These are phyloP conservation scores for Geum urbanum DNA, from an alignment of 306 rosid genomes.

Conservation along the genomic window DNA sequence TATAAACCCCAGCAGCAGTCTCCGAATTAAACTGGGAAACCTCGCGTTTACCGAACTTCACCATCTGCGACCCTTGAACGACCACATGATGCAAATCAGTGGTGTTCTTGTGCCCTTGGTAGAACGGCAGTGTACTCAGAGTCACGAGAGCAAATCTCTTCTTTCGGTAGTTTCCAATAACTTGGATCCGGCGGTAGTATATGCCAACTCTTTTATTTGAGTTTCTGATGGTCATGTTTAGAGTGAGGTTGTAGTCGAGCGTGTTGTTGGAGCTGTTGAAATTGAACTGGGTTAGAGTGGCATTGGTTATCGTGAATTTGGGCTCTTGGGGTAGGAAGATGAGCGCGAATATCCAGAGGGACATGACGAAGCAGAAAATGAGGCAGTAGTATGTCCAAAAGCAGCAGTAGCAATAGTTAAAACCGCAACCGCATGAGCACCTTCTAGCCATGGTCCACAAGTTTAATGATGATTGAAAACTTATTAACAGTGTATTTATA, in stretches of 20 bases:
- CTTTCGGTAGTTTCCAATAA: constrained; percentile 30
- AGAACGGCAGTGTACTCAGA: constrained; percentile 28
- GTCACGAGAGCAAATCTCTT: constrained; percentile 17
- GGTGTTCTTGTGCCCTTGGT: constrained; percentile 58
- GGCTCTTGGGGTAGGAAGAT: constrained; percentile 52
- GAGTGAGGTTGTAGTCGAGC: constrained; percentile 21
- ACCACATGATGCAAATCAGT: constrained; percentile 13
- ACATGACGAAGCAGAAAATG: constrained; percentile 1
- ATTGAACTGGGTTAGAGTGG: constrained; percentile 45
- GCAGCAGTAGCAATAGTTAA: background rate
- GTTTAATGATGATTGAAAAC: background rate
- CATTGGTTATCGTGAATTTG: constrained; percentile 44
- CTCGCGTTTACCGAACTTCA: constrained; percentile 21
- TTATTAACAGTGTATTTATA: background rate
- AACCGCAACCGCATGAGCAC: background rate
- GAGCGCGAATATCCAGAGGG: constrained; percentile 37
- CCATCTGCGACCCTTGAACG: constrained; percentile 14
- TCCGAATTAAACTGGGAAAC: constrained; percentile 20
- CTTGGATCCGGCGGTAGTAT: constrained; percentile 50
- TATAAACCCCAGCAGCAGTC: constrained; percentile 25
- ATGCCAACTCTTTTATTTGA: constrained; percentile 51
- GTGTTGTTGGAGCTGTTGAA: constrained; percentile 13
- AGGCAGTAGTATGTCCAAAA: background rate
- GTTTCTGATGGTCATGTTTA: constrained; percentile 44
- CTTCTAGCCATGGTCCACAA: background rate